phyloP scores from a whole-genome alignment of 2,329 filamentous ascomycete species.

The Penicillium sp. region DNA sequence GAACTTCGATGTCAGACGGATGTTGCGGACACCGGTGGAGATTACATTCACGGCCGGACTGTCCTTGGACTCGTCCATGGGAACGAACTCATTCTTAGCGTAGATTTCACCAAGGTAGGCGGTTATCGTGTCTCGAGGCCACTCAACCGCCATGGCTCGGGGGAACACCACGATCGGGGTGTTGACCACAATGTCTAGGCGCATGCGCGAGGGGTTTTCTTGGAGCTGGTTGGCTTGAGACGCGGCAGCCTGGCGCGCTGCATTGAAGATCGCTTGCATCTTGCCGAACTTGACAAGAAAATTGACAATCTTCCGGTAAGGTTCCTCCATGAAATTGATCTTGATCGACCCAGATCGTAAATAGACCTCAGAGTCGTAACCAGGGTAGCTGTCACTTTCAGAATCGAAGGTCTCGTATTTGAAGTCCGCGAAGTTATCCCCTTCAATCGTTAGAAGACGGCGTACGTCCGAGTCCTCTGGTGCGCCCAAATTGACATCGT shows the following conservation, averaged over 20 bases:
- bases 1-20: slow-evolving; percentile 84
- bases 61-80: slow-evolving; percentile 72
- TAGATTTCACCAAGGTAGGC: slow-evolving; percentile 97
- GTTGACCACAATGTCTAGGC: slow-evolving; percentile 89
- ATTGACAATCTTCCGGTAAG: slow-evolving; percentile 95
- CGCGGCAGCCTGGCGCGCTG: slow-evolving; percentile 88
- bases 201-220: slow-evolving; percentile 82
- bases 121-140: slow-evolving; percentile 76
- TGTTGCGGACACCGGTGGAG: slow-evolving; percentile 85
- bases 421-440: slow-evolving; percentile 93
- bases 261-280: slow-evolving; percentile 99
- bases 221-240: slow-evolving; percentile 92
- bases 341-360: slow-evolving; percentile 92
- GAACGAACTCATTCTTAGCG: slow-evolving; percentile 86
- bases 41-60: slow-evolving; percentile 83
- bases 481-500: slow-evolving; percentile 91
- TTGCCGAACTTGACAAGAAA: slow-evolving; percentile 98
- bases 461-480: slow-evolving; percentile 76
- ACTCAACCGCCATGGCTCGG: slow-evolving; percentile 67
- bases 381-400: slow-evolving; percentile 74
- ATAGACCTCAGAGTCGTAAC: slow-evolving; percentile 89
- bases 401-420: slow-evolving; percentile 93
- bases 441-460: slow-evolving; percentile 89
- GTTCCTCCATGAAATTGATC: slow-evolving; percentile 94
- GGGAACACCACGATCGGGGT: slow-evolving; percentile 97